Evolutionary conservation across 148 eudicot species (phyloP).

Genomic region (Silene conica): DNA sequence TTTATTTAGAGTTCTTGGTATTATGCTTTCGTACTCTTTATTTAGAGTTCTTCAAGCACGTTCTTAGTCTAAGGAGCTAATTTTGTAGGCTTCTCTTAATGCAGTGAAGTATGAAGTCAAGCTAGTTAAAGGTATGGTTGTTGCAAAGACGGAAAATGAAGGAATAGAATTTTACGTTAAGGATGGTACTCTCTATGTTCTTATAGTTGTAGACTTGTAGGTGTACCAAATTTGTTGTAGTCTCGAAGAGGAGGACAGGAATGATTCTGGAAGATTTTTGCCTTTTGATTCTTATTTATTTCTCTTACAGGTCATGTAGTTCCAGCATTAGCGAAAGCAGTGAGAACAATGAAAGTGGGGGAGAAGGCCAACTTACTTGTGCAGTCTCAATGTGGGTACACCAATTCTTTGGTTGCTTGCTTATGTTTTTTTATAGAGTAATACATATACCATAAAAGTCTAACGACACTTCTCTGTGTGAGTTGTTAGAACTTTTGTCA

Average conservation of each 20-base stretch:
- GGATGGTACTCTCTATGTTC: constrained; percentile 38
- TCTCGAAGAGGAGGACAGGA: neutral
- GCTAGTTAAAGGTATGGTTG: constrained; percentile 38
- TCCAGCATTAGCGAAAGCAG: too few species aligned
- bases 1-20: constrained; percentile 74
- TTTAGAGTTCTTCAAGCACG: neutral
- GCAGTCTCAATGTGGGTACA: too few species aligned
- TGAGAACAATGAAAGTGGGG: too few species aligned
- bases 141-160: constrained; percentile 41
- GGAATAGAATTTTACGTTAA: constrained; percentile 49
- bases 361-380: too few species aligned
- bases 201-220: neutral
- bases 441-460: too few species aligned
- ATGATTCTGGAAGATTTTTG: neutral
- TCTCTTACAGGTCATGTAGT: constrained; percentile 47
- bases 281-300: neutral
- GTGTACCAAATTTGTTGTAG: neutral
- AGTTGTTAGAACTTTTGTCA: too few species aligned
- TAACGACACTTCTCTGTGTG: too few species aligned
- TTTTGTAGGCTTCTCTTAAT: neutral
- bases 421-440: too few species aligned
- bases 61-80: neutral
- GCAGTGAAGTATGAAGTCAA: constrained; percentile 49
- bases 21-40: neutral
- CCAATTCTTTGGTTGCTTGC: too few species aligned